These are phyloP conservation scores for Hypholoma fasciculare DNA, from an alignment of 768 basidiomycete genomes.

Conservation along the genomic window DNA sequence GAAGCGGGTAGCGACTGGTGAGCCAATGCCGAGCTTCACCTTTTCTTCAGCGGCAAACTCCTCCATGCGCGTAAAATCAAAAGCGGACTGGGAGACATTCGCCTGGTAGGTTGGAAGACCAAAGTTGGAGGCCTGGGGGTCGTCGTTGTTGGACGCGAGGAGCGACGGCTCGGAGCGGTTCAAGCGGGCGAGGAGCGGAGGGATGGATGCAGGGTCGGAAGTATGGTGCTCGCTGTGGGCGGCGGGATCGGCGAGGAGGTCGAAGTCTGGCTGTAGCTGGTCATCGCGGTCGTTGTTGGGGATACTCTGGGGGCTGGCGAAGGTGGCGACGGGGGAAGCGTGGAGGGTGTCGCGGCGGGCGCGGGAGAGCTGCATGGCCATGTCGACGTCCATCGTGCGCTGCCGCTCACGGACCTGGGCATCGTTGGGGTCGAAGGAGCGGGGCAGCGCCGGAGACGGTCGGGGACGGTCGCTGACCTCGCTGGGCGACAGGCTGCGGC, in stretches of 20 bases:
- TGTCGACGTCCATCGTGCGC: slow-evolving; percentile 91
- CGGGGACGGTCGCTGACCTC: background rate
- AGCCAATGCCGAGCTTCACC: slow-evolving; percentile 55
- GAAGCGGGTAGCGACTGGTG: slow-evolving; percentile 42
- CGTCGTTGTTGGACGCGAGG: slow-evolving; percentile 40
- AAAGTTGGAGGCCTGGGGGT: slow-evolving; percentile 34
- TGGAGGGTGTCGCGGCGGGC: slow-evolving; percentile 66
- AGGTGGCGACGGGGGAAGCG: slow-evolving; percentile 29
- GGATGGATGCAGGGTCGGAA: slow-evolving; percentile 11
- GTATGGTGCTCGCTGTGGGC: background rate
- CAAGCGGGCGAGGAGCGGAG: slow-evolving; percentile 13
- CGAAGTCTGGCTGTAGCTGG: slow-evolving; percentile 2
- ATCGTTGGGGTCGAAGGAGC: slow-evolving; percentile 69
- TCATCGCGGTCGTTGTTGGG: background rate
- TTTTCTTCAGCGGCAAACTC: slow-evolving; percentile 75
- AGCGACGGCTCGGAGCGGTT: slow-evolving; percentile 31
- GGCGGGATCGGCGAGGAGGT: slow-evolving; percentile 8
- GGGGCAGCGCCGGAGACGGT: slow-evolving; percentile 59
- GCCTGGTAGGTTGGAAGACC: slow-evolving; percentile 73
- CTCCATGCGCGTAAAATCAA: slow-evolving; percentile 79
- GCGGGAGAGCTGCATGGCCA: slow-evolving; percentile 79
- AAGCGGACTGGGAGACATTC: slow-evolving; percentile 53
- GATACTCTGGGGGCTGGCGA: slow-evolving; percentile 17
- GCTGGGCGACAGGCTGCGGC: slow-evolving; percentile 7
- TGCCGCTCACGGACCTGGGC: slow-evolving; percentile 83